Evolutionary conservation across 192 early-diverging fungal genomes (phyloP), one percentile per base, ranked within the genome.

Genomic region (Coemansia sp.): DNA sequence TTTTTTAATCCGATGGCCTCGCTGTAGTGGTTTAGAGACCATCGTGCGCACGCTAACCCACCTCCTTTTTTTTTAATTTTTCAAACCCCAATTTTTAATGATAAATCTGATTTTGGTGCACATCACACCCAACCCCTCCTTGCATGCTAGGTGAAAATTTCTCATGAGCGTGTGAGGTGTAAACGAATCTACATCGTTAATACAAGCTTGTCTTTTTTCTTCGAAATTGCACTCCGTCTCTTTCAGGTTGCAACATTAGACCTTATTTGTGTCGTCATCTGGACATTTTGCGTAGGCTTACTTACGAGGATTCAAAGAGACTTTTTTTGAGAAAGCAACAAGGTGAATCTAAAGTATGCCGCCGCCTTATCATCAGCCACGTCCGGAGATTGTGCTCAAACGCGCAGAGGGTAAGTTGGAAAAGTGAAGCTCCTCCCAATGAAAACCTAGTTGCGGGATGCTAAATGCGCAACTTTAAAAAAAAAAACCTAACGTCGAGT

Each of bases 331-430:
- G 12, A 16, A 44, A 44, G 12, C 38, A 44, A 2, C 38, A 16
- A 44, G 38, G 38, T 14, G 7, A 44, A 44, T 44, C 38, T 44
- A 44, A 44, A 47, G 0, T 25, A 61, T 61, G 59, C 47, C 59
- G 19, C 59, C 60, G 31, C 49, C 21, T 31, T 51, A 51, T 30
- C 44, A 57, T 23, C 63, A 65, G 63, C 28, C 48, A 58, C 81
- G 84, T 56, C 92, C 92, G 16, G 93, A 95, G 67, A 93, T 92
- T 63, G 92, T 92, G 62, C 87, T 95, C 48, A 92, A 93, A 84
- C 82, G 91, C 54, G 91, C 92, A 26, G 91, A 95, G 66, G 92
- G 91, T 91, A 82, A 66, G 60, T 62, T 41, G 27, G 22, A 9
- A 26, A 53, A 53, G 8, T 22, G 14, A n/a, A 53, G 24, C 23